Evolutionary conservation across 179 eudicot genomes (phyloP), one percentile per base, ranked within the genome.

Genomic region (Vitellaria paradoxa): DNA sequence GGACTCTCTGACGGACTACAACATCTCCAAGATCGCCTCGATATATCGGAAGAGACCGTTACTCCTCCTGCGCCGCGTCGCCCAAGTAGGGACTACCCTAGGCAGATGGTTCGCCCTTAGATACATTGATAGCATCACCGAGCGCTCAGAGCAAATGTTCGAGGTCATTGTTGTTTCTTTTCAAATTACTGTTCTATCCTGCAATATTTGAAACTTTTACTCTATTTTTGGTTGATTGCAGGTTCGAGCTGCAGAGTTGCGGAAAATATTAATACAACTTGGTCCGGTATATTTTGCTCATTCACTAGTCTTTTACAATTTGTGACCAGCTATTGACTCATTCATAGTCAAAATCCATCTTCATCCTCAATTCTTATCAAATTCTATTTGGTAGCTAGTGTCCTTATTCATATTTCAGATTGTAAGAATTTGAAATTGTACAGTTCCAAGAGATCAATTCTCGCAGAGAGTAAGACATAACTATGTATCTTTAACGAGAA

Each of bases 171-270:
- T 64, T 26, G 65, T 56, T 24, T 37, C 14, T 9, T 53, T 18
- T n/a, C 26, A 4, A 20, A 49, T 52, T 56, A 56, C 20, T 30
- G 37, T 4, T 15, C 17, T n/a, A 30, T 45, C 37, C 5, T 72
- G 40, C 49, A 75, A 18, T 47, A 23, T 5, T 65, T 37, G n/a
- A 11, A 24, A 37, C 10, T 42, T 50, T 57, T 74, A 30, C 17
- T 56, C 62, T 6, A 45, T 72, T 12, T 75, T 56, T 64, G 49
- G 18, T 72, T 82, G 71, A 40, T 77, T 81, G 73, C 89, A 94
- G 98, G 85, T 94, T 83, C 91, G 98, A 82, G 98, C 98, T 63
- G 94, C 88, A 21, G 89, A 94, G 87, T 91, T 94, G 86, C 89
- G 98, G 78, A 83, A 88, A 78, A 85, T 91, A 75, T 77, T 94